Conservation (phyloP, 2,329 filamentous ascomycete species). For the Fusarium cyanostomum region DNA sequence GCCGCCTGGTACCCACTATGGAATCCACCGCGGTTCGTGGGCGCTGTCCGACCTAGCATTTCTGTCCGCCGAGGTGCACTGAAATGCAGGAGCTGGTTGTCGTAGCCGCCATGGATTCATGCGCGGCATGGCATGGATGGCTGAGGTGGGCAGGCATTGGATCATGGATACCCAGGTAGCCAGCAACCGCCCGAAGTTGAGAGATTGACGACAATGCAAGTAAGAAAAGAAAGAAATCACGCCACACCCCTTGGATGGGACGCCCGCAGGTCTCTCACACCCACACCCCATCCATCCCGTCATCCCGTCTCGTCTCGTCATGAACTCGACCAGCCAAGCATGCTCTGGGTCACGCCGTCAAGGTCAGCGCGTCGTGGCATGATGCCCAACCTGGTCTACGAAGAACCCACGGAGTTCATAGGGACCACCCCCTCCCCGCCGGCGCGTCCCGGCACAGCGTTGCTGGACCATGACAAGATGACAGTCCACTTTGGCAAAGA, state of each 20-base stretch:
- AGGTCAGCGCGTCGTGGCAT: slow-evolving; percentile 39
- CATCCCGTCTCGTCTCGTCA: background rate
- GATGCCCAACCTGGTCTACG: slow-evolving; percentile 34
- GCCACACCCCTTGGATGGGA: slow-evolving; percentile 14
- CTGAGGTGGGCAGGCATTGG: background rate
- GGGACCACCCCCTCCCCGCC: slow-evolving; percentile 30
- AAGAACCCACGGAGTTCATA: slow-evolving; percentile 30
- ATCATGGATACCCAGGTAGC: background rate
- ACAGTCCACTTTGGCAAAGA: slow-evolving; percentile 43
- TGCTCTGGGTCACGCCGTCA: slow-evolving; percentile 23
- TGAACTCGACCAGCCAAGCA: slow-evolving; percentile 17
- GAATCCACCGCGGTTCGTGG: slow-evolving; percentile 1
- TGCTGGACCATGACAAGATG: slow-evolving; percentile 38
- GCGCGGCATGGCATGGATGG: background rate
- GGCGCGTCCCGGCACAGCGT: slow-evolving; percentile 40
- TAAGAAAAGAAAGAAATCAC: slow-evolving; percentile 21
- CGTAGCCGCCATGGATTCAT: background rate
- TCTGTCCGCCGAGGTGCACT: slow-evolving; percentile 16
- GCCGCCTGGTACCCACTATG: slow-evolving; percentile 1
- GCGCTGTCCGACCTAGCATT: slow-evolving; percentile 8
- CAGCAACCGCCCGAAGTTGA: slow-evolving; percentile 8
- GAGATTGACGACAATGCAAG: slow-evolving; percentile 16
- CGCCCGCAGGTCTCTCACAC: slow-evolving; percentile 11
- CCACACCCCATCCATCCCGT: slow-evolving; percentile 12
- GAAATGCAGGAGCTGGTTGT: slow-evolving; percentile 30